These are phyloP conservation scores for Pezicula neosporulosa DNA, from an alignment of 2,329 filamentous ascomycete genomes.

Conservation along the genomic window DNA sequence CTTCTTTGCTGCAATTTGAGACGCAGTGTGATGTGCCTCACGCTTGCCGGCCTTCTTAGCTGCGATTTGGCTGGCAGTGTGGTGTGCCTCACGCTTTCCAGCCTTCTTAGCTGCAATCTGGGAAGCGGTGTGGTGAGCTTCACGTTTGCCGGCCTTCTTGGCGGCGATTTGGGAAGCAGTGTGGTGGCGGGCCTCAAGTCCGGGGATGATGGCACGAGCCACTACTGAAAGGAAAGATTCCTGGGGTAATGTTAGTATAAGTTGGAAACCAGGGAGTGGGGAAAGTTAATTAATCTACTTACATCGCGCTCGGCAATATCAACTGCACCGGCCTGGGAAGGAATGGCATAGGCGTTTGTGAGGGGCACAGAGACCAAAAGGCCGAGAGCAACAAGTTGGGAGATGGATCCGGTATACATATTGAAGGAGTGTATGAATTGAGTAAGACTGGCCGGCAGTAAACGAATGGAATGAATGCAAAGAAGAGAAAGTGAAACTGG, in stretches of 20 bases:
- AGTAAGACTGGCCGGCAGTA: slow-evolving; percentile 27
- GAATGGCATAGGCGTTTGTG: slow-evolving; percentile 14
- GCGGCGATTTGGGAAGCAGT: slow-evolving; percentile 9
- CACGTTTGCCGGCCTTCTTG: slow-evolving; percentile 1
- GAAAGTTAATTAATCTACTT: slow-evolving; percentile 2
- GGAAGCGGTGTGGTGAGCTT: slow-evolving; percentile 8
- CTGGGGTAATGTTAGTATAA: neutral
- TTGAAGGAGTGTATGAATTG: slow-evolving; percentile 13
- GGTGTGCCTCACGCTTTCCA: slow-evolving; percentile 9
- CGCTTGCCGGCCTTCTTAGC: slow-evolving; percentile 12
- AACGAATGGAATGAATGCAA: slow-evolving; percentile 15
- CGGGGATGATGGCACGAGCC: slow-evolving; percentile 1
- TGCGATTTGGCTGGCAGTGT: slow-evolving; percentile 8
- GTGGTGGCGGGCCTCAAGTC: slow-evolving; percentile 10
- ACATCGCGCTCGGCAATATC: slow-evolving; percentile 13
- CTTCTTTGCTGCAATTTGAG: neutral
- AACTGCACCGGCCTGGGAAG: slow-evolving; percentile 5
- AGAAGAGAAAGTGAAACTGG: slow-evolving; percentile 2
- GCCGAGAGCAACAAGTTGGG: slow-evolving; percentile 20
- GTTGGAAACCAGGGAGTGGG: neutral
- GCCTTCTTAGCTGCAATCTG: slow-evolving; percentile 8
- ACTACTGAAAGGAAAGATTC: neutral
- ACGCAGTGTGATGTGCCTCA: slow-evolving; percentile 8
- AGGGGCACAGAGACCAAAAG: slow-evolving; percentile 24
- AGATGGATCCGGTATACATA: slow-evolving; percentile 25